Conservation (phyloP, 495 filamentous ascomycete species). For the Penicillium malachiteum region DNA sequence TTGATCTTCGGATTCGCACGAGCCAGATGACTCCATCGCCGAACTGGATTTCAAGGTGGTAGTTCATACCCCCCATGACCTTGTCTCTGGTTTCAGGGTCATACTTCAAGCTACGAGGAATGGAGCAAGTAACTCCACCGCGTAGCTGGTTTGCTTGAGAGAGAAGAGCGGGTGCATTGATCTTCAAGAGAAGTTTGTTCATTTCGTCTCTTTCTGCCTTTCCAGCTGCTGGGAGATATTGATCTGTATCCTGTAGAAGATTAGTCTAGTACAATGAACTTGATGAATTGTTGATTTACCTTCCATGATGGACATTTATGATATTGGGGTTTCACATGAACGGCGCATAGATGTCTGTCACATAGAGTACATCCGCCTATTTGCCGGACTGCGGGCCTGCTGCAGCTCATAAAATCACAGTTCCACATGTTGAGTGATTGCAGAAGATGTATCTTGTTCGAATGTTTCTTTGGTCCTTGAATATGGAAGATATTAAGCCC, state of each 20-base stretch:
- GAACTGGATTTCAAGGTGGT: slow-evolving; percentile 28
- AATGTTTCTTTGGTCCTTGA: too few relatives aligned
- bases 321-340: slow-evolving; percentile 24
- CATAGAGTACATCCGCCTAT: slow-evolving; percentile 35
- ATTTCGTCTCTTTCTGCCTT: slow-evolving; percentile 28
- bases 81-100: slow-evolving; percentile 24
- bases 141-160: slow-evolving; percentile 19
- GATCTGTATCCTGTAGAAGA: slow-evolving; percentile 23
- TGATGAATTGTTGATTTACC: slow-evolving; percentile 20
- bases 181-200: slow-evolving; percentile 26
- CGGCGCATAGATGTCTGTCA: slow-evolving; percentile 31
- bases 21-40: slow-evolving; percentile 29
- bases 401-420: slow-evolving; percentile 30
- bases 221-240: slow-evolving; percentile 23
- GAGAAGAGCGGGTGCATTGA: slow-evolving; percentile 28
- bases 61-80: slow-evolving; percentile 41
- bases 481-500: background rate
- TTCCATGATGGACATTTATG: slow-evolving; percentile 39
- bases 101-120: slow-evolving; percentile 25
- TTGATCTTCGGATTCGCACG: slow-evolving; percentile 25
- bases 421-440: slow-evolving; percentile 16
- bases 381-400: slow-evolving; percentile 28
- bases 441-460: background rate
- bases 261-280: background rate
- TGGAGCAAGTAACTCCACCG: slow-evolving; percentile 23